A percentile compares a stretch with the other conserved stretches of the same genome.
Conservation (phyloP, 2,329 filamentous ascomycete genomes). For the Rhynchosporium secalis region DNA sequence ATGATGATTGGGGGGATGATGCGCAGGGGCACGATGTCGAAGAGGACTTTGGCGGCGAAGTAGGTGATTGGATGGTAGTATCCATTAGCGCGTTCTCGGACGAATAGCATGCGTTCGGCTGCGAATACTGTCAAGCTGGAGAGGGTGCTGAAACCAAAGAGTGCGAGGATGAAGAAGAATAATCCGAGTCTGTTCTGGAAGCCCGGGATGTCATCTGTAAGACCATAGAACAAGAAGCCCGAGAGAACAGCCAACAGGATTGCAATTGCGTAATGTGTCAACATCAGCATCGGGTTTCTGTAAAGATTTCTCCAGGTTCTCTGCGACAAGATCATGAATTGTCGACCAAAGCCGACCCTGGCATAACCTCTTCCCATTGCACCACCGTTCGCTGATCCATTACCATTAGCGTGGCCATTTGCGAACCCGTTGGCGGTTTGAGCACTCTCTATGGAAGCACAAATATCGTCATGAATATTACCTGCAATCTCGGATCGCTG, state of each 20-base stretch:
- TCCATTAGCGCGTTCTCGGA: constrained; percentile 91
- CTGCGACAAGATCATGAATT: constrained; percentile 86
- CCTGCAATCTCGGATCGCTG: constrained; percentile 73
- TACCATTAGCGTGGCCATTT: constrained; percentile 54
- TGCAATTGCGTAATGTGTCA: constrained; percentile 96
- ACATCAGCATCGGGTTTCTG: constrained; percentile 95
- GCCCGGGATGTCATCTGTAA: constrained; percentile 93
- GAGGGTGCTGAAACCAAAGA: constrained; percentile 95
- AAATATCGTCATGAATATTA: constrained; percentile 76
- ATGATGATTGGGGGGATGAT: constrained; percentile 93
- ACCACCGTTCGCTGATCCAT: constrained; percentile 50
- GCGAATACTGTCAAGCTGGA: constrained; percentile 94
- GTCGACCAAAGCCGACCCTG: constrained; percentile 74
- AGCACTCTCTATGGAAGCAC: constrained; percentile 64
- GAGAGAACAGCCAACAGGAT: constrained; percentile 92
- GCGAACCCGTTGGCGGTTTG: constrained; percentile 64
- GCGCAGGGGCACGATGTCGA: constrained; percentile 92
- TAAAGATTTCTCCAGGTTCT: constrained; percentile 98
- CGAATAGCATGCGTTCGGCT: constrained; percentile 84
- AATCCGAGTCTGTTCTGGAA: constrained; percentile 97
- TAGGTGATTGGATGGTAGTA: constrained; percentile 95
- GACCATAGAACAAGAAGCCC: constrained; percentile 92
- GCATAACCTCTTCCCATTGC: constrained; percentile 77
- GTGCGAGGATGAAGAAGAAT: constrained; percentile 94
- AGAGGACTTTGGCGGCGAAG: constrained; percentile 94